Percentiles rank a stretch among this genome's conserved stretches.
Conservation (phyloP, 2,329 filamentous ascomycete species). For the Thelonectria blattea region DNA sequence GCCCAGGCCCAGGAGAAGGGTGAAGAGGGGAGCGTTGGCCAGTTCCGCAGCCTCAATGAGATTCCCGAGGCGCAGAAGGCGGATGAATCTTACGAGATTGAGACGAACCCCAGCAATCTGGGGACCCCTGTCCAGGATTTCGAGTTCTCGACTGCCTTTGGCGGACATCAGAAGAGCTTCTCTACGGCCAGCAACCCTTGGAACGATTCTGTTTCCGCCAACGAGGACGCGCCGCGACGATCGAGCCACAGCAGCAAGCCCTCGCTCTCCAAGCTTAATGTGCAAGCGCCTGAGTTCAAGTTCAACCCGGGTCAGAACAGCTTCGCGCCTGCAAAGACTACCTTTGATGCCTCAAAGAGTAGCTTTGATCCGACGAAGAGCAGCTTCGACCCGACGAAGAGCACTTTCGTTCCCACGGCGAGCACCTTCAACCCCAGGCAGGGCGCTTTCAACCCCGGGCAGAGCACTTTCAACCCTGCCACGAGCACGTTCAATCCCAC, state of each 20-base stretch:
- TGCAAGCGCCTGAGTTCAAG: conserved; percentile 87
- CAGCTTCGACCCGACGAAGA: conserved; percentile 68
- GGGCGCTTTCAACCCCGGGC: conserved; percentile 70
- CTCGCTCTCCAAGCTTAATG: conserved; percentile 82
- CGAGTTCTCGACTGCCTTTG: conserved; percentile 52
- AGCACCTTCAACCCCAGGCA: conserved; percentile 58
- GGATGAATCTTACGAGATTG: conserved; percentile 68
- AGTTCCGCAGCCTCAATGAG: conserved; percentile 49
- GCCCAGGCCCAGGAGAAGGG: conserved; percentile 48
- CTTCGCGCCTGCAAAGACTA: conserved; percentile 71
- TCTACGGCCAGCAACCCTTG: conserved; percentile 69
- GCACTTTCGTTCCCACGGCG: conserved; percentile 60
- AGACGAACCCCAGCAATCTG: conserved; percentile 76
- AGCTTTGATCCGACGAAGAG: conserved; percentile 68
- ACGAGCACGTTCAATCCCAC: conserved; percentile 63
- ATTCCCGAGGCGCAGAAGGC: conserved; percentile 49
- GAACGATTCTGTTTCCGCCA: conserved; percentile 56
- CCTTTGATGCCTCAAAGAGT: conserved; percentile 65
- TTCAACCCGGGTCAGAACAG: conserved; percentile 64
- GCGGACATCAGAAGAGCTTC: conserved; percentile 60
- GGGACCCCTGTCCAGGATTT: conserved; percentile 66
- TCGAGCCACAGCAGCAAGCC: conserved; percentile 69
- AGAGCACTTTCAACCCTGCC: conserved; percentile 60
- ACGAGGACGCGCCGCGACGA: conserved; percentile 46
- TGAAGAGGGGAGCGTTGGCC: conserved; percentile 47